Base-by-base conservation (phyloP, 1,284 basidiomycete genomes). In the Porphyrellus sp. region DNA sequence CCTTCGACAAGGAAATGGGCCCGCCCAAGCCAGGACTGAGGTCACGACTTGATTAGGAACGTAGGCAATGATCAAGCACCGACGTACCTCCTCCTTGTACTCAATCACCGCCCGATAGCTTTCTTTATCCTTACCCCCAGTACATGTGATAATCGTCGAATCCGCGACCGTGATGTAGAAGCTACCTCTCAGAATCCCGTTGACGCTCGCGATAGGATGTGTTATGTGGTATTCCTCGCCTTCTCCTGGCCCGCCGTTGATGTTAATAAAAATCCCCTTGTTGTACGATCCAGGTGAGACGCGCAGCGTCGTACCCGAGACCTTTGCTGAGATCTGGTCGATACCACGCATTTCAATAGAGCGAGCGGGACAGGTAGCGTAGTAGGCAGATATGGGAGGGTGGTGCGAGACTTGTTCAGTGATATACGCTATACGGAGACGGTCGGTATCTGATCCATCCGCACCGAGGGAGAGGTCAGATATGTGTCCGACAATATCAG, bases 351-450 rank as follows among this genome's bases (percentile, higher is more conserved):
- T 76, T 62, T 90, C 85, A 42, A 93, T 68, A n/a, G 81, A 79
- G 23, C 83, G 81, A 49, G 81, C 74, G 0, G 91, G 91, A 67
- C 90, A 93, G 12, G 72, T 64, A n/a, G 90, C 90, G 60, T 85
- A 86, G 67, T 88, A 98, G 1, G 91, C 87, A 1, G 93, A 97
- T 38, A 98, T 83, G 2, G 96, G 96, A 0, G 96, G 97, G 64
- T 99, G 96, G 72, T 99, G 96, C 9, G 92, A 97, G 38, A 98
- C 86, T 72, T 96, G 93, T 65, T 90, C 87, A 24, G 86, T 89
- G 54, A 90, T 68, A 70, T 81, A 90, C 3, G 81, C 80, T 38
- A 93, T 81, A 12, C 88, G 84, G 23, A 85, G 72, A 27, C 53
- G 30, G 18, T 63, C 66, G 3, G 49, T 53, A 3, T 66, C 60